Evolutionary conservation across 2,329 filamentous ascomycete species (phyloP).

Genomic region (Fusarium sulawesiense): DNA sequence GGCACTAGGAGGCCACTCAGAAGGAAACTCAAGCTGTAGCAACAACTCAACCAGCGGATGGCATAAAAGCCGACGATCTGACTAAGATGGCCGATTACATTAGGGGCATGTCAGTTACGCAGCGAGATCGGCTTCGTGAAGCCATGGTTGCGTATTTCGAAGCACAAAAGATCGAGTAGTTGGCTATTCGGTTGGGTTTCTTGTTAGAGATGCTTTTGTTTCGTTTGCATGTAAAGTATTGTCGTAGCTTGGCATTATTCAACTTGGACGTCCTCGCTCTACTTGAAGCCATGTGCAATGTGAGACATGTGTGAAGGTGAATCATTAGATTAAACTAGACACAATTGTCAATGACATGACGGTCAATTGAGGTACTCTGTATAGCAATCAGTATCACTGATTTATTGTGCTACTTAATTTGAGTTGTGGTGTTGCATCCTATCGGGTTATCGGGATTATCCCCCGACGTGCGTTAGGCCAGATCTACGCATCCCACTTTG

Average conservation of each 20-base stretch:
- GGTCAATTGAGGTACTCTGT: too few species aligned
- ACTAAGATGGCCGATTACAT: neutral
- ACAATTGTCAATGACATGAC: neutral
- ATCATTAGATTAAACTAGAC: neutral
- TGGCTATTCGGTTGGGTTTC: constrained; percentile 34
- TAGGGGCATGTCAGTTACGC: constrained; percentile 5
- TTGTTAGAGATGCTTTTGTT: constrained; percentile 34
- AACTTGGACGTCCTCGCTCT: constrained; percentile 34
- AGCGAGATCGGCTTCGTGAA: constrained; percentile 18
- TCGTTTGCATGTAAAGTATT: constrained; percentile 43
- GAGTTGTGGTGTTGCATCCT: neutral
- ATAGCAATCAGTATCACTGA: neutral
- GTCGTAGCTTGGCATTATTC: constrained; percentile 44
- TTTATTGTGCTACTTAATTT: neutral
- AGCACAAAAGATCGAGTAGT: constrained; percentile 18
- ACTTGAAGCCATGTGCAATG: neutral
- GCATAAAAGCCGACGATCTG: neutral
- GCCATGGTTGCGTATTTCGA: constrained; percentile 15
- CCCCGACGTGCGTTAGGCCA: constrained; percentile 38
- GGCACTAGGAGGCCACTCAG: constrained; percentile 53
- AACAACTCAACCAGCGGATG: neutral
- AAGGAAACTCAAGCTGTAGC: constrained; percentile 28
- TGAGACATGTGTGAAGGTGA: constrained; percentile 16
- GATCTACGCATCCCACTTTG: constrained; percentile 39
- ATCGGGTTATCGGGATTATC: constrained; percentile 42